Conservation (phyloP, 768 basidiomycete species). For the Lepiota venenata region DNA sequence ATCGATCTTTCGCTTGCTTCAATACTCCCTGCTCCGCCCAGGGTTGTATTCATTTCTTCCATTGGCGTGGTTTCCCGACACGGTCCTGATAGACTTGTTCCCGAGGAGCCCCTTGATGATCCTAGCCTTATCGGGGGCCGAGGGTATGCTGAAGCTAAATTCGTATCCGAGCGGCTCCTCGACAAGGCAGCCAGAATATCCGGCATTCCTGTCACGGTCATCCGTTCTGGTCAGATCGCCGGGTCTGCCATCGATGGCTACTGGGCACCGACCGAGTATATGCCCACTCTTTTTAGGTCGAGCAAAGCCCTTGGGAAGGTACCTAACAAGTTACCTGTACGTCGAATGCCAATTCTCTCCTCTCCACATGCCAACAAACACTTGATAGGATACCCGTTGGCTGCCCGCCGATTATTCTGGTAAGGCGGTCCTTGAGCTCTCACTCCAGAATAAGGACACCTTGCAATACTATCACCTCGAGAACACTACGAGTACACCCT, state of each 20-base stretch:
- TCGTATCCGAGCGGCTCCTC: conserved; percentile 9
- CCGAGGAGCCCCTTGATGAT: conserved; percentile 10
- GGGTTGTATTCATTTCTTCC: conserved; percentile 12
- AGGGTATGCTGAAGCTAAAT: conserved; percentile 12
- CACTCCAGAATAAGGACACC: not conserved
- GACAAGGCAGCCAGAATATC: not conserved
- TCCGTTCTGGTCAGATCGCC: conserved; percentile 12
- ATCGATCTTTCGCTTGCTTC: conserved; percentile 9
- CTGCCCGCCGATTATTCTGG: conserved; percentile 8
- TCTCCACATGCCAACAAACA: not conserved
- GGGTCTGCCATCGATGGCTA: conserved; percentile 11
- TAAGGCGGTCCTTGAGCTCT: not conserved
- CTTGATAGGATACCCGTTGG: conserved; percentile 2
- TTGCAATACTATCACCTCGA: conserved; percentile 9
- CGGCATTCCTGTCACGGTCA: conserved; percentile 9
- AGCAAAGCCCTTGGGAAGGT: conserved; percentile 10
- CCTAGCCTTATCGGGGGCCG: not conserved
- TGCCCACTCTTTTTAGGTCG: conserved; percentile 10
- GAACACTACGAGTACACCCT: conserved; percentile 5
- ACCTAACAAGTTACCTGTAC: conserved; percentile 8
- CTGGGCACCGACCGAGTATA: conserved; percentile 13
- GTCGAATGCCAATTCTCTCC: not conserved
- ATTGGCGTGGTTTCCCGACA: conserved; percentile 7
- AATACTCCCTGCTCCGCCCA: not conserved
- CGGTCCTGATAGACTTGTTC: not conserved